Percentiles rank a stretch among this genome's conserved stretches.
Evolutionary conservation across 257 asterid genomes (phyloP).

Genomic region (Rehmannia glutinosa): DNA sequence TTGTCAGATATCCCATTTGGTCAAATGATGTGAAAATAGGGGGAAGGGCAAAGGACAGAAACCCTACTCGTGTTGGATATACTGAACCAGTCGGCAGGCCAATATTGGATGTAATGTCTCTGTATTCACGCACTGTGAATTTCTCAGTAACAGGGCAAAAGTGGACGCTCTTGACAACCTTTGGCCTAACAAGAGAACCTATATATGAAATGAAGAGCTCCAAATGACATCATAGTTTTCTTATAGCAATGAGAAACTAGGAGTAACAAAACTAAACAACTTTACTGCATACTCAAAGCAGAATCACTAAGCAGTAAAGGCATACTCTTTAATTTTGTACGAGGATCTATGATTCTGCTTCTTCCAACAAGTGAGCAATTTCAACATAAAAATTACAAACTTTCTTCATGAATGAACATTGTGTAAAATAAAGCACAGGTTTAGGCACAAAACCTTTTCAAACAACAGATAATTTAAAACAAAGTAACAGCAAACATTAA

Average conservation of each 20-base stretch:
- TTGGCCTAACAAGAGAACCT: constrained; percentile 99
- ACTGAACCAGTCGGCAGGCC: constrained; percentile 98
- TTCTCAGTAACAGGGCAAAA: constrained; percentile 75
- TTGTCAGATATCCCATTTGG: not conserved
- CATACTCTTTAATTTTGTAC: not conserved
- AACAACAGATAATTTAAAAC: not conserved
- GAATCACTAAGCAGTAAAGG: not conserved
- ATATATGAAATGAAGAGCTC: constrained; percentile 1
- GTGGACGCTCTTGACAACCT: constrained; percentile 96
- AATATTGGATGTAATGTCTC: constrained; percentile 86
- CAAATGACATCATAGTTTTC: constrained; percentile 10
- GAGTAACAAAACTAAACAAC: not conserved
- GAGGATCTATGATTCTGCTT: not conserved
- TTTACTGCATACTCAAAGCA: too few relatives aligned
- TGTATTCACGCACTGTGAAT: constrained; percentile 77
- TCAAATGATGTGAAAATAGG: not conserved
- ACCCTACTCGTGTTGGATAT: constrained; percentile 84
- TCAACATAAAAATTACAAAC: not conserved
- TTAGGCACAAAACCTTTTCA: not conserved
- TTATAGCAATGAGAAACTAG: not conserved
- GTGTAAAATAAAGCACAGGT: not conserved
- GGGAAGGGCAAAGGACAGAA: constrained; percentile 3
- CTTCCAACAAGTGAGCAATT: not conserved
- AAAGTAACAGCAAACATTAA: not conserved
- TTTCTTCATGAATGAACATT: too few relatives aligned